These are phyloP conservation scores for Cordyceps cicadae DNA, from an alignment of 2,329 filamentous ascomycete genomes.

Conservation along the genomic window DNA sequence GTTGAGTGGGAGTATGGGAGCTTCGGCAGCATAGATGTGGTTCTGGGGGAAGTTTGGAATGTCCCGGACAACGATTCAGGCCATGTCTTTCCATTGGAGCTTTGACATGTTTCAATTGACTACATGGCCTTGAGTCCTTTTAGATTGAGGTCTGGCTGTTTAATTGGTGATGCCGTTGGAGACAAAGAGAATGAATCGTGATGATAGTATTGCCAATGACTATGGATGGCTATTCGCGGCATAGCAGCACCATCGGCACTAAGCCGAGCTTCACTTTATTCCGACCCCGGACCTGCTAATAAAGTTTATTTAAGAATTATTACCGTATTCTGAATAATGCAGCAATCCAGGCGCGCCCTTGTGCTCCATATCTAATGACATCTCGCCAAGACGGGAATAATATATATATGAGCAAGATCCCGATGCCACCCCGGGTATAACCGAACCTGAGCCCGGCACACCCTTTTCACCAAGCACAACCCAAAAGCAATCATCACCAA, in stretches of 20 bases:
- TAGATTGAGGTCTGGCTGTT: background rate
- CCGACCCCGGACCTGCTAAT: background rate
- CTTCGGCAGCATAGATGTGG: background rate
- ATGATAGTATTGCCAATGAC: background rate
- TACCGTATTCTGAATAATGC: background rate
- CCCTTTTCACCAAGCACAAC: background rate
- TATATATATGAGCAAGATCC: background rate
- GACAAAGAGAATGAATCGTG: too few relatives aligned
- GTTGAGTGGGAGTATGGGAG: background rate
- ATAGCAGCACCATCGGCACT: background rate
- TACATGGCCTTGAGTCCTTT: too few relatives aligned
- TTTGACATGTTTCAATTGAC: too few relatives aligned
- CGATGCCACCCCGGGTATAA: background rate
- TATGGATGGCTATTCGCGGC: background rate
- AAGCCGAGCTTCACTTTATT: background rate
- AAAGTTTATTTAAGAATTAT: too few relatives aligned
- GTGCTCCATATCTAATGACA: background rate
- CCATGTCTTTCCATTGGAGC: too few relatives aligned
- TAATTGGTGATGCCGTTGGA: background rate
- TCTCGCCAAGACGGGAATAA: background rate
- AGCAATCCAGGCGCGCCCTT: slow-evolving; percentile 1
- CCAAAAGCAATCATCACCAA: background rate
- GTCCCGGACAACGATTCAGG: background rate
- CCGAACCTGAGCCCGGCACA: background rate
- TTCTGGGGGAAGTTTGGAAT: too few relatives aligned